These are phyloP conservation scores for Rhypophila decipiens DNA, from an alignment of 495 filamentous ascomycete genomes.

Conservation along the genomic window DNA sequence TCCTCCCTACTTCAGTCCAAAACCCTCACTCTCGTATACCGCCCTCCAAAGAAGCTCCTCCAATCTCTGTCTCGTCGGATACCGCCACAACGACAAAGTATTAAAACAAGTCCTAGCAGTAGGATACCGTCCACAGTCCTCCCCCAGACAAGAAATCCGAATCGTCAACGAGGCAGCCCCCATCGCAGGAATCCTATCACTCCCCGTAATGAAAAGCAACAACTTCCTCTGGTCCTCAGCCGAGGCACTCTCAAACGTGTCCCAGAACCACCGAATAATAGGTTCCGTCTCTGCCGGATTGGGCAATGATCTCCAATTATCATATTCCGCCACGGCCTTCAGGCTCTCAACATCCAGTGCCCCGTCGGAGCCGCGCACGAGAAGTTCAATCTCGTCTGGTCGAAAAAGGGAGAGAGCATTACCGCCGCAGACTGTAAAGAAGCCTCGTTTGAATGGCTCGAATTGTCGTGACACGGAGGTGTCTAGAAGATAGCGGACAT, in stretches of 20 bases:
- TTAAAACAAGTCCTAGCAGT: slow-evolving; percentile 93
- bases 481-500: slow-evolving; percentile 77
- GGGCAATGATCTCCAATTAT: slow-evolving; percentile 56
- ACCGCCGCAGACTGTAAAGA: slow-evolving; percentile 87
- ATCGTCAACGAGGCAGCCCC: slow-evolving; percentile 78
- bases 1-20: slow-evolving; percentile 86
- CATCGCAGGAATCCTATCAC: slow-evolving; percentile 87
- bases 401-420: slow-evolving; percentile 86
- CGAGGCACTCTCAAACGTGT: slow-evolving; percentile 60
- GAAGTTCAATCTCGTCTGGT: slow-evolving; percentile 90
- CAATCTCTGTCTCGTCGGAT: slow-evolving; percentile 56
- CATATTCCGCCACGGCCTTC: slow-evolving; percentile 72
- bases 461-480: slow-evolving; percentile 75
- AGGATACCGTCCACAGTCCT: slow-evolving; percentile 69
- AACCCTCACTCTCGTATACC: slow-evolving; percentile 85
- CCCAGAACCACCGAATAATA: slow-evolving; percentile 84
- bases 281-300: slow-evolving; percentile 51
- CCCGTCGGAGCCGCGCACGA: slow-evolving; percentile 85
- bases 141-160: slow-evolving; percentile 65
- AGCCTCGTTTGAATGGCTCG: slow-evolving; percentile 92
- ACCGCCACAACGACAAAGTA: slow-evolving; percentile 69
- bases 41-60: slow-evolving; percentile 76
- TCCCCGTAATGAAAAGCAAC: slow-evolving; percentile 86
- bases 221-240: slow-evolving; percentile 69
- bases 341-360: slow-evolving; percentile 71